A percentile compares a stretch with the other conserved stretches of the same genome.
phyloP scores from a whole-genome alignment of 2,329 filamentous ascomycete genomes.

The Stachybotrys echinatus region DNA sequence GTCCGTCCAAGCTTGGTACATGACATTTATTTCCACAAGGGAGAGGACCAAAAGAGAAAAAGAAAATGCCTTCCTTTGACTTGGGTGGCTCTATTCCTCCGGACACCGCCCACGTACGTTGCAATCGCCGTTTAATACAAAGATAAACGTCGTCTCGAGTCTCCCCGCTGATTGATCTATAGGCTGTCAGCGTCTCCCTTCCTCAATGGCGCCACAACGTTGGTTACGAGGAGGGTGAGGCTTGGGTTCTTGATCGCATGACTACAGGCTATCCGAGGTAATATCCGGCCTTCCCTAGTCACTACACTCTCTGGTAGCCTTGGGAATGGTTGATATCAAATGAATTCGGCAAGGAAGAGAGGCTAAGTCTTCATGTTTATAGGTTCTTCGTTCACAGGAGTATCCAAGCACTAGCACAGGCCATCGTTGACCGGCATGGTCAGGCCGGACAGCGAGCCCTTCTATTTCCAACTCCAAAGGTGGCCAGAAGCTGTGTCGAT shows the following conservation, averaged over 20 bases:
- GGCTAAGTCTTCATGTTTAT: constrained; percentile 8
- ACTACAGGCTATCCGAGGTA: constrained; percentile 85
- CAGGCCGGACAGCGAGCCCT: constrained; percentile 62
- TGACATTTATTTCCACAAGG: neutral
- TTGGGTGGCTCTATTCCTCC: constrained; percentile 70
- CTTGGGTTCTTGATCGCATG: constrained; percentile 83
- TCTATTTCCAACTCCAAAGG: constrained; percentile 70
- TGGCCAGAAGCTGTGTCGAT: constrained; percentile 66
- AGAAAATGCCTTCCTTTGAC: constrained; percentile 40
- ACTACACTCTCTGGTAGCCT: no score
- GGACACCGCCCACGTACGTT: constrained; percentile 71
- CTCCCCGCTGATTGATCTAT: neutral
- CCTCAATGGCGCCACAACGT: constrained; percentile 91
- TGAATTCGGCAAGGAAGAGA: no score
- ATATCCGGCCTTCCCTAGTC: constrained; percentile 8
- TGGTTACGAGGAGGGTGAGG: constrained; percentile 87
- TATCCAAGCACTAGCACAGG: constrained; percentile 67
- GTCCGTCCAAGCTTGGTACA: no score
- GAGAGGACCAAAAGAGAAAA: no score
- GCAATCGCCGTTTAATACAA: neutral
- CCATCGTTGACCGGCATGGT: constrained; percentile 62
- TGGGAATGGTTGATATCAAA: no score
- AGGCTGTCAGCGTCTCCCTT: constrained; percentile 95
- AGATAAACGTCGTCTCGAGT: no score
- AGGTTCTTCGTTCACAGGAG: constrained; percentile 90